Base-by-base conservation (phyloP, 257 asterid species). In the Salvia rosmarinus region DNA sequence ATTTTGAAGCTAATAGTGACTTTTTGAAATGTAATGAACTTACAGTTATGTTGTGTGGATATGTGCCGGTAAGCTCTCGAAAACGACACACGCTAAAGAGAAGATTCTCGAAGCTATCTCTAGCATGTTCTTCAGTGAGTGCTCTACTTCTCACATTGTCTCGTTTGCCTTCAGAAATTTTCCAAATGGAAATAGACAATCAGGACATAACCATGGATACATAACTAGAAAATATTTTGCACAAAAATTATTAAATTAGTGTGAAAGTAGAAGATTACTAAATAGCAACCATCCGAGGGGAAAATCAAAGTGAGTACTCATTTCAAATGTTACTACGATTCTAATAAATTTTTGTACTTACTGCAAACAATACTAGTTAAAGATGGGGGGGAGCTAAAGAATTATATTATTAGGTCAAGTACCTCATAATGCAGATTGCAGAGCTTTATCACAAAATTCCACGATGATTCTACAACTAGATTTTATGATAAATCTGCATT, bases 31-130 rank as follows among this genome's bases (percentile, higher is more conserved):
- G 57, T 23, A 51, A 40, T 28, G 13, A 44, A 77, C 96, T 87
- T 86, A 94, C 97, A 2, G 99, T 90, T 73, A 94, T 89, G 78
- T 94, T 91, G 25, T 80, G 77, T 34, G 99, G 99, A 82, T 94
- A 91, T 51, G 81, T 70, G 67, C 97, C 99, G 7, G 97, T 86
- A 44, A 94, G 97, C 87, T 94, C 99, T 57, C 99, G 88, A 73
- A 94, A 94, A 64, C 99, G 90, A 73, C 97, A 94, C 32, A 94
- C 67, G 25, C 97, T 91, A 50, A 94, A 94, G 66, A 94, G 88
- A 73, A 92, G 90, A 83, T 92, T 92, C 77, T 92, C 98, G 32
- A 86, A 92, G 85, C 96, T 90, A 73, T 92, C 98, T 79, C 96
- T 79, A 47, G 95, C 95, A 73, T 88, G 88, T 68, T 88, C 95